Evolutionary conservation across 345 rosid genomes (phyloP).

Genomic region (Dovyalis caffra): DNA sequence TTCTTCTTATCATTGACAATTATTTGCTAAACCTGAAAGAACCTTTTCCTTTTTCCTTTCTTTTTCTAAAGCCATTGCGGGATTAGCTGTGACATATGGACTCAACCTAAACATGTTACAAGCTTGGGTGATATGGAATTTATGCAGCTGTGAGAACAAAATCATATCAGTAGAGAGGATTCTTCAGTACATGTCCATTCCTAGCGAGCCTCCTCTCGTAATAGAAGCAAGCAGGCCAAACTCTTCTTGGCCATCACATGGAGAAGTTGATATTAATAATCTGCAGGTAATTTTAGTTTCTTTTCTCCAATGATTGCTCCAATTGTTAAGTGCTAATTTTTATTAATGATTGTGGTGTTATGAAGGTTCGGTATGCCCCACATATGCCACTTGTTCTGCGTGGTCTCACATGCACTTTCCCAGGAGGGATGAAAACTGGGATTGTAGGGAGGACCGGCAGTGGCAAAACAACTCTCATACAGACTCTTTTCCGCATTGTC

Average conservation of each 20-base stretch:
- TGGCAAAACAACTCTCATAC: constrained; percentile 89
- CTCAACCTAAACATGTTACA: constrained; percentile 67
- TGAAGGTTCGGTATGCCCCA: constrained; percentile 73
- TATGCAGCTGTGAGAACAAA: constrained; percentile 68
- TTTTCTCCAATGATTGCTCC: neutral
- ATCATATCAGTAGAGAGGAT: constrained; percentile 90
- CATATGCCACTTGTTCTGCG: constrained; percentile 81
- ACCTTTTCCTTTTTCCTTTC: neutral
- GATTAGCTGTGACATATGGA: constrained; percentile 83
- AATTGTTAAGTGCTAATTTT: neutral
- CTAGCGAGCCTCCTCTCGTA: constrained; percentile 76
- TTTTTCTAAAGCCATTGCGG: constrained; percentile 60
- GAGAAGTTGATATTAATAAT: constrained; percentile 52
- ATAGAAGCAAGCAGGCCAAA: constrained; percentile 52
- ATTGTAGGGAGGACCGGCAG: constrained; percentile 94
- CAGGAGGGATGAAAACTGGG: constrained; percentile 76
- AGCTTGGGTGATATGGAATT: constrained; percentile 70
- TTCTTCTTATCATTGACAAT: neutral
- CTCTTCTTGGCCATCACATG: constrained; percentile 62
- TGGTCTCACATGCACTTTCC: constrained; percentile 76
- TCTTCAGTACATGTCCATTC: constrained; percentile 65
- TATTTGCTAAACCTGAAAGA: constrained; percentile 5
- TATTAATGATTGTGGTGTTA: neutral
- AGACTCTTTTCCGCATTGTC: constrained; percentile 74
- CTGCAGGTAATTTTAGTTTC: constrained; percentile 54